Evolutionary conservation across 352 stramenopile genomes (phyloP).

Genomic region (Saprolegnia parasitica): DNA sequence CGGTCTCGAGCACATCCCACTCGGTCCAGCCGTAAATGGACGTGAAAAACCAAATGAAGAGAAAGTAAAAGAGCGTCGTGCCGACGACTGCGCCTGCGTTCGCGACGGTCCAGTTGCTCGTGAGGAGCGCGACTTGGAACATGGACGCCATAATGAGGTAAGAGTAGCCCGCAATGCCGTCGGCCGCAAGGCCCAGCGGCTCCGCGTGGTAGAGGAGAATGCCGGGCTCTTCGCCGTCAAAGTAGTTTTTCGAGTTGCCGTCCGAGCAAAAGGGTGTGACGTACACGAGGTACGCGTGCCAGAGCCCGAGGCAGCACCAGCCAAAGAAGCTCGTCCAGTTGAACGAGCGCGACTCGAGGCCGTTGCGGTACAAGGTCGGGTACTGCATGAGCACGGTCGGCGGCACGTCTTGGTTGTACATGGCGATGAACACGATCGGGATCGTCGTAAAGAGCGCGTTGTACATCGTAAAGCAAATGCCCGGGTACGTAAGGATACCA

Average conservation of each 20-base stretch:
- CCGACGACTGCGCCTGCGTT: slow-evolving; percentile 72
- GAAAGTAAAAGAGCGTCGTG: slow-evolving; percentile 81
- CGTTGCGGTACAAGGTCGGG: slow-evolving; percentile 83
- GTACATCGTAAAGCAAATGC: slow-evolving; percentile 87
- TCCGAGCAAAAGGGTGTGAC: slow-evolving; percentile 80
- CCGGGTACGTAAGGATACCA: slow-evolving; percentile 84
- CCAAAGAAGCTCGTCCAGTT: slow-evolving; percentile 87
- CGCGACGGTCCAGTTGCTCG: slow-evolving; percentile 80
- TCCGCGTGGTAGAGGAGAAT: slow-evolving; percentile 58
- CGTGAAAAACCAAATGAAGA: slow-evolving; percentile 83
- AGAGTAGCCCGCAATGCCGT: slow-evolving; percentile 77
- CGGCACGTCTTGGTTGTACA: slow-evolving; percentile 89
- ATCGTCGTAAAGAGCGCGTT: slow-evolving; percentile 88
- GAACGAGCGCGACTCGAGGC: slow-evolving; percentile 83
- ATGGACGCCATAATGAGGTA: slow-evolving; percentile 85
- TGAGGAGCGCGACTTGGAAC: slow-evolving; percentile 81
- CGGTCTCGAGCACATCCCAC: slow-evolving; percentile 71
- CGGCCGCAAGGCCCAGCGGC: slow-evolving; percentile 72
- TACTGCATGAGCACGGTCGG: slow-evolving; percentile 86
- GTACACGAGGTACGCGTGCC: slow-evolving; percentile 86
- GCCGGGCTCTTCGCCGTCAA: slow-evolving; percentile 43
- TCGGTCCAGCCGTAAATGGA: slow-evolving; percentile 69
- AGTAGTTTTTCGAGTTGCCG: slow-evolving; percentile 81
- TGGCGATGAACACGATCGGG: slow-evolving; percentile 84
- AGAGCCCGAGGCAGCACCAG: slow-evolving; percentile 78